phyloP scores from a whole-genome alignment of 2,329 filamentous ascomycete species.

The Orbilia oligospora region DNA sequence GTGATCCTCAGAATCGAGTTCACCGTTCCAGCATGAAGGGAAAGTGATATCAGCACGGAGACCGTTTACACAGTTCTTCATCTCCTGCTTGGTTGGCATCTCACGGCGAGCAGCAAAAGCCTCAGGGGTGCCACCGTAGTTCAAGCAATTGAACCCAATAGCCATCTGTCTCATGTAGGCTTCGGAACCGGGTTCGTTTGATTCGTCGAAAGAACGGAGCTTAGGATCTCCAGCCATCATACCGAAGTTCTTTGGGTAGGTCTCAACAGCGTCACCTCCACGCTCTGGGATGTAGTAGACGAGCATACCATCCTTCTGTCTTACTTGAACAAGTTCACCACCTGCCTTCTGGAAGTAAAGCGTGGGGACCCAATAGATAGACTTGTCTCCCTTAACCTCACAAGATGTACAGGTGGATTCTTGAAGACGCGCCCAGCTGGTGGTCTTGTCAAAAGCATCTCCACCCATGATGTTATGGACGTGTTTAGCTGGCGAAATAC shows the following conservation, averaged over 20 bases:
- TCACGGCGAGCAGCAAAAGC: constrained; percentile 84
- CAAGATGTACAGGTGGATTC: constrained; percentile 83
- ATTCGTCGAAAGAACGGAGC: constrained; percentile 78
- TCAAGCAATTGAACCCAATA: constrained; percentile 93
- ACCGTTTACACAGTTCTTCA: constrained; percentile 85
- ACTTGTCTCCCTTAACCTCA: constrained; percentile 83
- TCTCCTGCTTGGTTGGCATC: constrained; percentile 82
- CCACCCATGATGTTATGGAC: constrained; percentile 83
- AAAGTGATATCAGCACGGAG: constrained; percentile 88
- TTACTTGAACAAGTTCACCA: constrained; percentile 77
- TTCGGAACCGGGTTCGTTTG: constrained; percentile 74
- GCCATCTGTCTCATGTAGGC: constrained; percentile 86
- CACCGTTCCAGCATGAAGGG: constrained; percentile 89
- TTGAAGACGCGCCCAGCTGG: constrained; percentile 73
- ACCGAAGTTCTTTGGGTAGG: constrained; percentile 82
- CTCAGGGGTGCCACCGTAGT: constrained; percentile 79
- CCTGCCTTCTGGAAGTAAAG: constrained; percentile 82
- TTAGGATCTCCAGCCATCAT: constrained; percentile 84
- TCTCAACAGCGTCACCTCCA: constrained; percentile 75
- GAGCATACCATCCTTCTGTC: constrained; percentile 85
- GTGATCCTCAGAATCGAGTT: constrained; percentile 72
- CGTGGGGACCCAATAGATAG: constrained; percentile 87
- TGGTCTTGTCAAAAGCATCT: constrained; percentile 75
- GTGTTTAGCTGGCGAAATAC: constrained; percentile 73
- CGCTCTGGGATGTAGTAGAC: constrained; percentile 74